These are phyloP conservation scores for Metschnikowia drakensbergensis DNA, from an alignment of 805 yeast species.

Conservation along the genomic window DNA sequence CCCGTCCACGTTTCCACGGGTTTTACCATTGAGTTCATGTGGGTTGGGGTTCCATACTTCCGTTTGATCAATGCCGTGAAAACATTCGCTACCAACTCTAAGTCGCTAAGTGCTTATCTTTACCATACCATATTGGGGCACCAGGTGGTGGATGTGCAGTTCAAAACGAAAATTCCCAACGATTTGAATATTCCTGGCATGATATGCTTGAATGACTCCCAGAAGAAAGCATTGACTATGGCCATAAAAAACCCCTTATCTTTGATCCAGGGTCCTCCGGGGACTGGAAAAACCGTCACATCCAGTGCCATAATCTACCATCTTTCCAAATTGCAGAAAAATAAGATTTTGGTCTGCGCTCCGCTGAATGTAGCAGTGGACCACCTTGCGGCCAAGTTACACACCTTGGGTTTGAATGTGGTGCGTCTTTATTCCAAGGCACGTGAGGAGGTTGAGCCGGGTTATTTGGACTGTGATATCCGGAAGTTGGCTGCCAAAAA, in stretches of 20 bases:
- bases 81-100: conserved; percentile 63
- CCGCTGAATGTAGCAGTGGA: conserved; percentile 96
- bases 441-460: conserved; percentile 69
- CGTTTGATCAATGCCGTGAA: conserved; percentile 81
- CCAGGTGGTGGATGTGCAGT: conserved; percentile 60
- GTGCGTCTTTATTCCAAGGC: conserved; percentile 73
- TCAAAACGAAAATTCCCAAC: conserved; percentile 58
- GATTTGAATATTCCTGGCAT: conserved; percentile 62
- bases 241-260: conserved; percentile 16
- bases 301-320: conserved; percentile 86
- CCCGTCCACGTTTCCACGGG: conserved; percentile 59
- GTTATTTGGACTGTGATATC: conserved; percentile 18
- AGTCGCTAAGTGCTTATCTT: conserved; percentile 67
- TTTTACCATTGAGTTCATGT: conserved; percentile 80
- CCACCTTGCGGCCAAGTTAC: conserved; percentile 74
- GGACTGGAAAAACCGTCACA: conserved; percentile 90
- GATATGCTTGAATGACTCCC: conserved; percentile 67
- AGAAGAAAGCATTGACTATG: conserved; percentile 62
- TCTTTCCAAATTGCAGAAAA: conserved; percentile 55
- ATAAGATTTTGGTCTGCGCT: conserved; percentile 80
- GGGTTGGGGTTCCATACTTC: conserved; percentile 81
- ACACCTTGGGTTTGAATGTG: conserved; percentile 68
- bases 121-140: conserved; percentile 81
- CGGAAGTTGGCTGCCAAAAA: not conserved
- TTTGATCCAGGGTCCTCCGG: conserved; percentile 79